A percentile compares a stretch with the other conserved stretches of the same genome.
Conservation (phyloP, 2,329 filamentous ascomycete genomes). For the Trichoderma hamatum region DNA sequence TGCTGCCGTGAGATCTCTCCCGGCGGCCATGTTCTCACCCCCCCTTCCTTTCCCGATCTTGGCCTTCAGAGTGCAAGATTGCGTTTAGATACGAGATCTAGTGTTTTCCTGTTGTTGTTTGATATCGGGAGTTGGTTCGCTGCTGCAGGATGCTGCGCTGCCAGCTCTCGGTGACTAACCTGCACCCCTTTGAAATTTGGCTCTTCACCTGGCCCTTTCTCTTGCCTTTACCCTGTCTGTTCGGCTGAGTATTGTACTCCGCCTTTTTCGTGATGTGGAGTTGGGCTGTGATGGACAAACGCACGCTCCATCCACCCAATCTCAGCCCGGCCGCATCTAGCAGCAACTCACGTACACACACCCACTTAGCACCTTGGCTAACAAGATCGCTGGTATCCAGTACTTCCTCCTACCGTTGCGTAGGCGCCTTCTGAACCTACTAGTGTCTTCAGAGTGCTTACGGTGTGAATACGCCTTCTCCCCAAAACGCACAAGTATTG, state of each 20-base stretch:
- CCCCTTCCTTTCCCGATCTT: not conserved
- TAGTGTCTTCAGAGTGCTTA: not conserved
- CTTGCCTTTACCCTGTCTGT: not conserved
- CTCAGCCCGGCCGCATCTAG: slow-evolving; percentile 13
- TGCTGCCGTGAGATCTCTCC: slow-evolving; percentile 25
- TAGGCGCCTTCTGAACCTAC: not conserved
- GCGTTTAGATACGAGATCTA: not conserved
- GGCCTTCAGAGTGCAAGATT: not conserved
- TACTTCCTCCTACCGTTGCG: not conserved
- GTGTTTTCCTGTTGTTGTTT: not conserved
- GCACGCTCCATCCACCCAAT: slow-evolving; percentile 1
- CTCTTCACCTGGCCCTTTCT: not conserved
- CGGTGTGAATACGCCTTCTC: not conserved
- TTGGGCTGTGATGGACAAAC: not conserved
- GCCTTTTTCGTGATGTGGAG: slow-evolving; percentile 9
- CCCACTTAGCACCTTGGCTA: slow-evolving; percentile 4
- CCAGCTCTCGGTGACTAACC: not conserved
- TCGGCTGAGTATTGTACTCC: not conserved
- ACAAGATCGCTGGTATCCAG: not conserved
- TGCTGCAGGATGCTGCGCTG: not conserved
- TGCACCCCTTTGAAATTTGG: not conserved
- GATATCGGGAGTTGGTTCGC: not conserved
- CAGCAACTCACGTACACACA: not conserved
- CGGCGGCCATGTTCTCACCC: slow-evolving; percentile 18
- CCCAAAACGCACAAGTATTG: slow-evolving; percentile 6